These are phyloP conservation scores for Rhytidiadelphus loreus DNA, from an alignment of 225 moss, liverwort and hornwort genomes.

Conservation along the genomic window DNA sequence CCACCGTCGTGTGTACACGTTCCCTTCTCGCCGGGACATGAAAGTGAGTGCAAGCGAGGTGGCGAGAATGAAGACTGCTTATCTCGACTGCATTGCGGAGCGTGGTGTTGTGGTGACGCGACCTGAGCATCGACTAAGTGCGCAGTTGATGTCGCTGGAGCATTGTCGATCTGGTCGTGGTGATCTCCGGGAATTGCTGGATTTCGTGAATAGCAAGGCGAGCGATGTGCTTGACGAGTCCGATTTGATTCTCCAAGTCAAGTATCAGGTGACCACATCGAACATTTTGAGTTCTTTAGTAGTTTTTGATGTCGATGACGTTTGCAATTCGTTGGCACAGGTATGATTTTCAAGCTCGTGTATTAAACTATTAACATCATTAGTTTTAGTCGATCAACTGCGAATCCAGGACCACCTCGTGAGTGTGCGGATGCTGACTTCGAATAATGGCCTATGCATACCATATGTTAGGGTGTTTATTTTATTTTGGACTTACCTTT, in stretches of 20 bases:
- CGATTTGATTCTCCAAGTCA: constrained; percentile 21
- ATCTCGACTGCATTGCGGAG: not conserved
- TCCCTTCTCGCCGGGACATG: constrained; percentile 6
- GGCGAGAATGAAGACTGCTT: not conserved
- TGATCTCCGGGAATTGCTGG: not conserved
- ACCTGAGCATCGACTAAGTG: constrained; percentile 21
- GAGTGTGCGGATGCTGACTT: not conserved
- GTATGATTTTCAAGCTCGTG: too few species aligned
- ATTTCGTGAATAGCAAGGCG: not conserved
- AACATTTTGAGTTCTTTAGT: too few species aligned
- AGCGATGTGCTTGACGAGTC: constrained; percentile 34
- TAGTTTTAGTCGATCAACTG: too few species aligned
- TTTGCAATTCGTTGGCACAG: not conserved
- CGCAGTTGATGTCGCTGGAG: constrained; percentile 6
- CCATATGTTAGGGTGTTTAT: not conserved
- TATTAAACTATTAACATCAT: not conserved
- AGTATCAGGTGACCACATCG: not conserved
- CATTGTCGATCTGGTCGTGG: not conserved
- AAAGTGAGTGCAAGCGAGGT: not conserved
- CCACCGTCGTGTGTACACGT: constrained; percentile 18
- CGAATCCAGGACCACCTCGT: not conserved
- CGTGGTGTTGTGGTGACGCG: constrained; percentile 22
- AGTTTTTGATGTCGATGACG: not conserved
- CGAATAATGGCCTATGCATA: fast-evolving
- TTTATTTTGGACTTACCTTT: not conserved